Conservation (phyloP, 75 land plant species). For the Gnetum montanum region DNA sequence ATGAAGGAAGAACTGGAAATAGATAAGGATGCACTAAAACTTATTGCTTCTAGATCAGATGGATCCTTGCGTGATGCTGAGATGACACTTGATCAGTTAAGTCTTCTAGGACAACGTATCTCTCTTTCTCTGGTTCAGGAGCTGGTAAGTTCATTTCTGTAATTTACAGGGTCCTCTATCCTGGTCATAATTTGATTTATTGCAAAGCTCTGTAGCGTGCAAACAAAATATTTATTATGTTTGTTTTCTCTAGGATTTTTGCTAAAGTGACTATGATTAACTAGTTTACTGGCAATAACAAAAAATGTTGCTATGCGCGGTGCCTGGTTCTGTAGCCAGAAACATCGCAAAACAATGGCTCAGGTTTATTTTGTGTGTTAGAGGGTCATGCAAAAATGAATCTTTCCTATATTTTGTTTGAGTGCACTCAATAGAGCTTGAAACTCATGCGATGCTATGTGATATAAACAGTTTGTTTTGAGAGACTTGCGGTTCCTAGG, state of each 20-base stretch:
- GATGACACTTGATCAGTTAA: slow-evolving; percentile 87
- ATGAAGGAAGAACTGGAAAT: slow-evolving; percentile 62
- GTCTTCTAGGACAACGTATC: slow-evolving; percentile 78
- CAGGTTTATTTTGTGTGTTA: too few species aligned
- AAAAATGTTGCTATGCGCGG: not conserved
- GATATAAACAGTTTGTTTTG: too few species aligned
- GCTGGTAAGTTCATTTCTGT: slow-evolving; percentile 47
- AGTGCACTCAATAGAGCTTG: too few species aligned
- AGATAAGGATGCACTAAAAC: slow-evolving; percentile 72
- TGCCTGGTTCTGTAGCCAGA: too few species aligned
- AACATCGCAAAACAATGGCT: too few species aligned
- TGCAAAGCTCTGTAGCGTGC: not conserved
- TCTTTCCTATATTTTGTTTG: too few species aligned
- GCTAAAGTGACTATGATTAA: not conserved
- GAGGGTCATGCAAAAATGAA: too few species aligned
- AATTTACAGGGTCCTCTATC: not conserved
- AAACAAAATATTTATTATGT: not conserved
- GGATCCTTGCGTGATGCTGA: slow-evolving; percentile 97
- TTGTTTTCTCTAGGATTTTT: not conserved
- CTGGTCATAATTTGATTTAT: not conserved
- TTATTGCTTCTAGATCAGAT: slow-evolving; percentile 77
- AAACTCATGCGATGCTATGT: too few species aligned
- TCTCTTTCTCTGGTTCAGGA: slow-evolving; percentile 81
- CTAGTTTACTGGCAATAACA: not conserved
- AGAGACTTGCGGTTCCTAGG: too few species aligned